A percentile compares a stretch with the other conserved stretches of the same genome.
Evolutionary conservation across 2,329 filamentous ascomycete genomes (phyloP).

Genomic region (Claviceps pusilla): DNA sequence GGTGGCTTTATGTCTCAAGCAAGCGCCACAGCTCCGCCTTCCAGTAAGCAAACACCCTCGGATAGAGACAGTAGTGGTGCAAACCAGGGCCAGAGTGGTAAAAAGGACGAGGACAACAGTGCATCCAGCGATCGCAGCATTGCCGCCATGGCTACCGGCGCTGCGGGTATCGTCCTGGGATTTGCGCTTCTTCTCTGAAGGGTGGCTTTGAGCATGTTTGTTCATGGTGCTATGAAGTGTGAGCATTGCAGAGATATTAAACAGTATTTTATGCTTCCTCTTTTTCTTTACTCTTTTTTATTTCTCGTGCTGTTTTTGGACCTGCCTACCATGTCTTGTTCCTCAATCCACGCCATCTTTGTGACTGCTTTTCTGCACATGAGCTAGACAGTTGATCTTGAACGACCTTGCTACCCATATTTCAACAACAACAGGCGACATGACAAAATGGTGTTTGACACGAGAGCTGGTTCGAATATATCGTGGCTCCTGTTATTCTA

Average conservation of each 20-base stretch:
- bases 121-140: constrained; percentile 14
- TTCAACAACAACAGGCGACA: too few species aligned
- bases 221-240: not conserved
- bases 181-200: constrained; percentile 10
- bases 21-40: constrained; percentile 7
- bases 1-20: constrained; percentile 12
- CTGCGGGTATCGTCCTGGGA: constrained; percentile 16
- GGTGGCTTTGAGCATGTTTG: not conserved
- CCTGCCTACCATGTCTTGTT: too few species aligned
- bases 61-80: too few species aligned
- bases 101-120: constrained; percentile 6
- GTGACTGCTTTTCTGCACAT: too few species aligned
- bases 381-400: too few species aligned
- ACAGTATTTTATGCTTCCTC: not conserved
- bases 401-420: too few species aligned
- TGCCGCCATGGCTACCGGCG: constrained; percentile 14
- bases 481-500: too few species aligned
- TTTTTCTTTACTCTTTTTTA: not conserved
- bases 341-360: too few species aligned
- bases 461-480: too few species aligned
- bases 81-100: not conserved
- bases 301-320: too few species aligned
- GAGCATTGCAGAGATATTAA: not conserved
- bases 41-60: constrained; percentile 1
- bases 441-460: too few species aligned